phyloP scores from a whole-genome alignment of 83 land plant genomes.

The Picea mariana region DNA sequence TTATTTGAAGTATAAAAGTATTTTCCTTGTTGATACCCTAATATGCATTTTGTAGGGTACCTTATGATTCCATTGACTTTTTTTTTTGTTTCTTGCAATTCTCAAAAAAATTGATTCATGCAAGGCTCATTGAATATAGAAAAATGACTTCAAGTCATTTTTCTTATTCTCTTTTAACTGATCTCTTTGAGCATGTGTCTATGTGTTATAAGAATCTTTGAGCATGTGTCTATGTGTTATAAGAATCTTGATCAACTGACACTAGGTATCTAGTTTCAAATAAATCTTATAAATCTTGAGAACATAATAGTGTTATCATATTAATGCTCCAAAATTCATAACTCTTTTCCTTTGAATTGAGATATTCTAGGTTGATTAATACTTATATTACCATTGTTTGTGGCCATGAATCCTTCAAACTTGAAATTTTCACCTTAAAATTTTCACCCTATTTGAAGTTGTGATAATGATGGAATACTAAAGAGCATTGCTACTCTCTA shows the following conservation, averaged over 20 bases:
- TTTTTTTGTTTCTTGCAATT: not conserved
- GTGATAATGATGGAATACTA: too few relatives aligned
- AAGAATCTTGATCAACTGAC: not conserved
- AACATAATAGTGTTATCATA: not conserved
- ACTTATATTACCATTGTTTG: not conserved
- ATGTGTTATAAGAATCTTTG: too few relatives aligned
- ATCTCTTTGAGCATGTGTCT: too few relatives aligned
- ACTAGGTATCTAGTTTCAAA: not conserved
- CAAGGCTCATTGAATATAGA: not conserved
- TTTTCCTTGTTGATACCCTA: not conserved
- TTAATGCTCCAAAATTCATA: not conserved
- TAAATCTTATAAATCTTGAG: not conserved
- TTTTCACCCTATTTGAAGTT: too few relatives aligned
- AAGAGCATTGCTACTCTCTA: too few relatives aligned
- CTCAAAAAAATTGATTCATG: not conserved
- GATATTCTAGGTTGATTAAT: not conserved
- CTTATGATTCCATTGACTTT: not conserved
- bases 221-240: not conserved
- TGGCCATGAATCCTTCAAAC: not conserved
- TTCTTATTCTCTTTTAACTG: not conserved
- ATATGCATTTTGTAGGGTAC: not conserved
- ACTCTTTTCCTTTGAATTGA: not conserved
- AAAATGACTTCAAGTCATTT: not conserved
- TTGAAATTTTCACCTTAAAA: not conserved
- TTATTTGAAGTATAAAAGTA: too few relatives aligned